Percentiles rank a stretch among this genome's conserved stretches.
Conservation (phyloP, 306 rosid species). For the Aeschynomene evenia region DNA sequence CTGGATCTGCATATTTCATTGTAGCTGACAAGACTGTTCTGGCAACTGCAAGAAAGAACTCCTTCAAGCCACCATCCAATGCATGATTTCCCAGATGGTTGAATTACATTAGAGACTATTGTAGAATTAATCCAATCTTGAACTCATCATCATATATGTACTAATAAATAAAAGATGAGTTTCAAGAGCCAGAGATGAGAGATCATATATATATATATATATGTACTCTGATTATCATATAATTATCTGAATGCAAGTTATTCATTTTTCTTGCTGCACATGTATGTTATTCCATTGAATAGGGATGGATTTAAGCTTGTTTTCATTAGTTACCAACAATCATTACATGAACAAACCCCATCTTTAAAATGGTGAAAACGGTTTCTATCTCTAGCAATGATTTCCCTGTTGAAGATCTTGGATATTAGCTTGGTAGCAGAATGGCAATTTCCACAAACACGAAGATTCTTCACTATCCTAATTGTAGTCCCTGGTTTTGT, state of each 20-base stretch:
- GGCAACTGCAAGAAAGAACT: slow-evolving; percentile 93
- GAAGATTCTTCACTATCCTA: slow-evolving; percentile 79
- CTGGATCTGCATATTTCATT: slow-evolving; percentile 97
- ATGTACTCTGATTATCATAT: slow-evolving; percentile 23
- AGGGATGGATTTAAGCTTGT: not conserved
- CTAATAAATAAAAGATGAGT: slow-evolving; percentile 21
- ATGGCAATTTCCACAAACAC: slow-evolving; percentile 84
- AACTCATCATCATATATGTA: slow-evolving; percentile 26
- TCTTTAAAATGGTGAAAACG: slow-evolving; percentile 84
- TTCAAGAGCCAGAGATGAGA: slow-evolving; percentile 27
- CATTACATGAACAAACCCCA: slow-evolving; percentile 75
- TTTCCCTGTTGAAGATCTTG: slow-evolving; percentile 74
- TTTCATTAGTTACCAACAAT: slow-evolving; percentile 67
- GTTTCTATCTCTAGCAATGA: slow-evolving; percentile 82
- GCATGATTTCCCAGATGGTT: slow-evolving; percentile 26
- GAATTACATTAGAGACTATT: slow-evolving; percentile 3
- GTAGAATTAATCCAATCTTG: not conserved
- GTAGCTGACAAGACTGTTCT: slow-evolving; percentile 97
- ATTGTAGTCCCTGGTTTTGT: slow-evolving; percentile 76
- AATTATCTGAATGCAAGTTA: slow-evolving; percentile 32
- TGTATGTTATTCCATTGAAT: not conserved
- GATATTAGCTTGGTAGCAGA: slow-evolving; percentile 76
- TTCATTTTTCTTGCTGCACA: slow-evolving; percentile 16
- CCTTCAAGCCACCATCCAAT: slow-evolving; percentile 56
- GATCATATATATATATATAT: too few species aligned